phyloP scores from a whole-genome alignment of 257 asterid species.

The Jasminum sambac region DNA sequence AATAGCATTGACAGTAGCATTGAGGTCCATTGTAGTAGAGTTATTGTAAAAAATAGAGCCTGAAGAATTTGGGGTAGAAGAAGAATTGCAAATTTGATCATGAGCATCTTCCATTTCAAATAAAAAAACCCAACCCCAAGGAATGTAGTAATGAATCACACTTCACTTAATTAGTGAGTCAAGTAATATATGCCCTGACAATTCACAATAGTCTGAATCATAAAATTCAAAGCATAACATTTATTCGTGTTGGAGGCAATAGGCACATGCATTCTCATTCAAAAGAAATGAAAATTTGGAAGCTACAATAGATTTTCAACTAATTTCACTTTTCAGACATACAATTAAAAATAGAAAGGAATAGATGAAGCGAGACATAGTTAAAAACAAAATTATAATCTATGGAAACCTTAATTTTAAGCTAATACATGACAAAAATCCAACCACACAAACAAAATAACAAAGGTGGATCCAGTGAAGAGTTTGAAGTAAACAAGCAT shows the following conservation, averaged over 20 bases:
- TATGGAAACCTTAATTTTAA: no score
- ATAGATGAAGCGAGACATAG: not conserved
- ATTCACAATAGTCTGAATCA: conserved; percentile 6
- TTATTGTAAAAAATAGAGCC: no score
- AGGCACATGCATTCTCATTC: no score
- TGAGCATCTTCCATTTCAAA: conserved; percentile 34
- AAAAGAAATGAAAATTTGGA: conserved; percentile 4
- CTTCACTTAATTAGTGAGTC: conserved; percentile 16
- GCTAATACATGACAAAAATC: conserved; percentile 40
- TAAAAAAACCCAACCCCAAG: conserved; percentile 20
- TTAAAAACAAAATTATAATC: not conserved
- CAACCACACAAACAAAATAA: conserved; percentile 33
- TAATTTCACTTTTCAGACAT: not conserved
- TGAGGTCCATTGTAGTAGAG: conserved; percentile 54
- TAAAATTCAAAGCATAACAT: no score
- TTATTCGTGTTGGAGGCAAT: no score
- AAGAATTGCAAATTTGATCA: conserved; percentile 20
- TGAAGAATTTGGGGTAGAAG: no score
- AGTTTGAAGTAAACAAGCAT: conserved; percentile 9
- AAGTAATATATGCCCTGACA: conserved; percentile 8
- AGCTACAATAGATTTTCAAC: conserved; percentile 2
- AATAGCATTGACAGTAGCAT: no score
- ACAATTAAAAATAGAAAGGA: not conserved
- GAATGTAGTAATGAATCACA: conserved; percentile 19
- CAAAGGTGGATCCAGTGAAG: conserved; percentile 19